Conservation (phyloP, 148 eudicot genomes). For the Rhododendron ferrugineum region DNA sequence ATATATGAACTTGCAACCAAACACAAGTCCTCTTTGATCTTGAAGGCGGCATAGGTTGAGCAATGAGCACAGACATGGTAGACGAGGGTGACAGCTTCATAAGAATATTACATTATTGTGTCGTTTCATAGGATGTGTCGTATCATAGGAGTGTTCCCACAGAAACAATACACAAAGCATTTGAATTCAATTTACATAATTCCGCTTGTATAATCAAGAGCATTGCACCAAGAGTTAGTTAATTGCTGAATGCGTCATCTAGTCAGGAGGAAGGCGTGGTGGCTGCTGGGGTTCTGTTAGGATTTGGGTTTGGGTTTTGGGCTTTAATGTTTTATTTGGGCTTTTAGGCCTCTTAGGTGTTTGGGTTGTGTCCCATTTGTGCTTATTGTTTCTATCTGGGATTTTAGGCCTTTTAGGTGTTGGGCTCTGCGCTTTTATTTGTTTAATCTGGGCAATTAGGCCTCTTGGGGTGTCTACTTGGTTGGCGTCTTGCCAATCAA, state of each 20-base stretch:
- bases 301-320: too few species aligned
- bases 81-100: not conserved
- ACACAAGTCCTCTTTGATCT: not conserved
- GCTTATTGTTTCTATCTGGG: too few species aligned
- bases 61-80: not conserved
- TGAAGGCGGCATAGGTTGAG: not conserved
- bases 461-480: too few species aligned
- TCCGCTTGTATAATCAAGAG: not conserved
- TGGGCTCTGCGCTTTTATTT: too few species aligned
- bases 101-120: not conserved
- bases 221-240: not conserved
- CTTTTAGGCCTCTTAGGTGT: too few species aligned
- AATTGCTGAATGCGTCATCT: not conserved
- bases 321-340: too few species aligned
- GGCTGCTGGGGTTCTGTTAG: too few species aligned
- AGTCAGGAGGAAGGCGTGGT: not conserved
- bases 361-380: too few species aligned
- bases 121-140: not conserved
- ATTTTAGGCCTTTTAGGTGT: too few species aligned
- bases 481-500: too few species aligned
- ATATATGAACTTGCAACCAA: not conserved
- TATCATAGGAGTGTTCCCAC: not conserved
- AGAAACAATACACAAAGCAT: not conserved
- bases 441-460: too few species aligned
- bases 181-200: not conserved